Conservation (phyloP, 164 flowering plant genomes). For the Magnolia kwangsiensis region DNA sequence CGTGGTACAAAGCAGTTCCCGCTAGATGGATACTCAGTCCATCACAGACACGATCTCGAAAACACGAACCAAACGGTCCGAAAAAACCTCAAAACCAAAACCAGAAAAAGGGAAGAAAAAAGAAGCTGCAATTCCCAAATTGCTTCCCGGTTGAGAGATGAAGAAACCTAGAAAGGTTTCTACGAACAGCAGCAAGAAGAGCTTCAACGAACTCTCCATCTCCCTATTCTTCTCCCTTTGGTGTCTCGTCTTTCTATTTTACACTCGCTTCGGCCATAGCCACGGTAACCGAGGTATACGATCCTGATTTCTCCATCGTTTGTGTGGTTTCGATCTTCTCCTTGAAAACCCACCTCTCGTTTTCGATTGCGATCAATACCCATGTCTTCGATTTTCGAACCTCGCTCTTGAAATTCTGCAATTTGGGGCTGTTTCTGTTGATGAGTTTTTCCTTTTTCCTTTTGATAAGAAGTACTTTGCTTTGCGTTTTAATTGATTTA, state of each 20-base stretch:
- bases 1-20: slow-evolving; percentile 13
- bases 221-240: slow-evolving; percentile 49
- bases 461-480: background rate
- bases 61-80: background rate
- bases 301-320: background rate
- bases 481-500: background rate
- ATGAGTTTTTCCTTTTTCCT: background rate
- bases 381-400: slow-evolving; percentile 1
- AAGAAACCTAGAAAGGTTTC: slow-evolving; percentile 32
- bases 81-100: background rate
- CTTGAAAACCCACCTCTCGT: background rate
- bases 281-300: slow-evolving; percentile 47
- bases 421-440: background rate
- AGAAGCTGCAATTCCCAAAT: background rate
- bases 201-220: slow-evolving; percentile 40
- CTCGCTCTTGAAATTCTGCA: background rate
- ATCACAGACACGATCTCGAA: background rate
- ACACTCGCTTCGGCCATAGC: slow-evolving; percentile 43
- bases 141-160: slow-evolving; percentile 34
- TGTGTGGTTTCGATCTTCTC: background rate
- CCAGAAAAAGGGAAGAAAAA: background rate
- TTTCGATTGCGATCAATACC: slow-evolving; percentile 10
- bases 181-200: slow-evolving; percentile 10
- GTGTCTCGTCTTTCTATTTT: slow-evolving; percentile 48
- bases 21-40: background rate